Evolutionary conservation across 2,329 filamentous ascomycete species (phyloP).

Genomic region (Akanthomyces uredinophilus): DNA sequence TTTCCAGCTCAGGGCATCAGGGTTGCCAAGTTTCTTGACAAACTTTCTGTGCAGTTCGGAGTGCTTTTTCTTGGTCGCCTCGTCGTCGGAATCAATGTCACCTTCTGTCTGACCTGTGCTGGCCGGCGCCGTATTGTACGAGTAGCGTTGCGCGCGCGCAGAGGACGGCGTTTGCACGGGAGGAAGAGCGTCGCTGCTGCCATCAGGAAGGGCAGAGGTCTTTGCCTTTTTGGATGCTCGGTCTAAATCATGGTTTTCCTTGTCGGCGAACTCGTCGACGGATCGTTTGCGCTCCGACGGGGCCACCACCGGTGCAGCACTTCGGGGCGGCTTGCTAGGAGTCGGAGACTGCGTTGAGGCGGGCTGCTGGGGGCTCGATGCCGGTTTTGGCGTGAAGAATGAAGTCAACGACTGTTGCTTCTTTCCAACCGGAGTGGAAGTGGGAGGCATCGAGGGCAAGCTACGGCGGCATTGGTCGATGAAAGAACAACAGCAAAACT

Average conservation of each 20-base stretch:
- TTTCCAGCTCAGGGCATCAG: slow-evolving; percentile 71
- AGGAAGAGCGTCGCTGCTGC: slow-evolving; percentile 20
- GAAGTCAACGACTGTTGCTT: slow-evolving; percentile 81
- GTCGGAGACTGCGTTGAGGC: slow-evolving; percentile 21
- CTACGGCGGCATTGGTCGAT: slow-evolving; percentile 5
- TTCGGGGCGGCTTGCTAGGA: slow-evolving; percentile 33
- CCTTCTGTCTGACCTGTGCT: slow-evolving; percentile 34
- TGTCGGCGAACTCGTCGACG: slow-evolving; percentile 28
- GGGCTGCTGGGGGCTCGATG: slow-evolving; percentile 32
- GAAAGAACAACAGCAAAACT: background rate
- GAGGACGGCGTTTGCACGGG: slow-evolving; percentile 25
- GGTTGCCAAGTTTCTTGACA: slow-evolving; percentile 81
- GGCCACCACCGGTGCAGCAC: slow-evolving; percentile 46
- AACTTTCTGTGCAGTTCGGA: slow-evolving; percentile 76
- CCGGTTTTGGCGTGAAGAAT: slow-evolving; percentile 67
- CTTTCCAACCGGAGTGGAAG: slow-evolving; percentile 43
- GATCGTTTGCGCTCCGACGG: slow-evolving; percentile 34
- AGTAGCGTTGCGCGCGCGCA: slow-evolving; percentile 8
- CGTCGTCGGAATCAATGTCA: slow-evolving; percentile 44
- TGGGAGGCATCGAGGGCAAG: slow-evolving; percentile 27
- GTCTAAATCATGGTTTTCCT: slow-evolving; percentile 1
- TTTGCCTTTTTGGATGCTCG: slow-evolving; percentile 16
- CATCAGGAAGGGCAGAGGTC: slow-evolving; percentile 45
- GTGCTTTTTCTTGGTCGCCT: slow-evolving; percentile 51
- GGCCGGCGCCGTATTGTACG: slow-evolving; percentile 23